Base-by-base conservation (phyloP, 2,329 filamentous ascomycete genomes). In the Lanzia echinophila region DNA sequence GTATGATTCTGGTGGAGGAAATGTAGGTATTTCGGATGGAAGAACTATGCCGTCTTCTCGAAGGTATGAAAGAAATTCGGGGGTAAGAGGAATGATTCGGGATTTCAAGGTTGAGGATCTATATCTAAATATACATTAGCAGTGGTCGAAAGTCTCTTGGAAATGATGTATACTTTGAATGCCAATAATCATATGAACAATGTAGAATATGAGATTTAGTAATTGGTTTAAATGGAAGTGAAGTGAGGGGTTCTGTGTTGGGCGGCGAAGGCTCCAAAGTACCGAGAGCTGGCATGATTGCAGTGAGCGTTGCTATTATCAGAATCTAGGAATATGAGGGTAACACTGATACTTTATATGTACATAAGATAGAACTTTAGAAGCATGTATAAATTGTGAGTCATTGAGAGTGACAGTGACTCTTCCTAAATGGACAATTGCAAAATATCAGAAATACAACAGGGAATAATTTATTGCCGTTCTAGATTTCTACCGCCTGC, bases 141-240 rank as follows among this genome's bases (percentile, higher is more conserved):
- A 44, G 38, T 24, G 1, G 6, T 11, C 1, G 5, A 8, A 10
- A 28, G 7, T 1, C 11, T 12, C 7, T 28, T 12, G 32, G 7
- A 10, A 19, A 17, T 20, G 3, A 2, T 24, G 32, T 73, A 49
- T 73, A 89, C 78, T 81, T 85, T 46, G 87, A 83, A 65, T 96
- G 89, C 94, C 94, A 99, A 56, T 79, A 82, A 68, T 96, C 88
- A 70, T 95, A 96, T 41, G 94, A 95, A 72, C 92, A 99, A 71
- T 96, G 87, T 52, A 96, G 75, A 57, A 99, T 95, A 66, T 99
- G 92, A 45, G 86, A 82, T 67, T 85, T 87, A 32, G 84, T 90
- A 54, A 96, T 81, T 1, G 90, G 89, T 19, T 90, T 88, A 67
- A 99, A 97, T 19, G 81, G 82, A 17, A 89, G 74, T 55, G 57